Percentiles rank a stretch among this genome's conserved stretches.
Conservation (phyloP, 768 basidiomycete species). For the Flagelloscypha sp. region DNA sequence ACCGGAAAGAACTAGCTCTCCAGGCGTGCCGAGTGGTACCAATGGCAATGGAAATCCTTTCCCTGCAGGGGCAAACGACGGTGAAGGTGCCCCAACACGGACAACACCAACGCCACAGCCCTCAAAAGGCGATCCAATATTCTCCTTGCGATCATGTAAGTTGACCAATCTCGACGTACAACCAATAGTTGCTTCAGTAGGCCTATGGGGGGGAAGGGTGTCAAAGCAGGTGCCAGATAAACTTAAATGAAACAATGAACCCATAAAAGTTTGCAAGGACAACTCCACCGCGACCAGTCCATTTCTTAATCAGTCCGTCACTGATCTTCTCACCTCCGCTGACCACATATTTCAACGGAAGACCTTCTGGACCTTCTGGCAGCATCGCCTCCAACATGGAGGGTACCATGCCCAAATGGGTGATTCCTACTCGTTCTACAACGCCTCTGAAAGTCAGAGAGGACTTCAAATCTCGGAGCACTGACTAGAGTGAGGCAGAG, state of each 20-base stretch:
- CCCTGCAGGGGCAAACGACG: no score
- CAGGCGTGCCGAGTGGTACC: conserved; percentile 34
- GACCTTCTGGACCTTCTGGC: conserved; percentile 21
- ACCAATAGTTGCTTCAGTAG: conserved; percentile 46
- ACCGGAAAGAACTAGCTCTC: conserved; percentile 43
- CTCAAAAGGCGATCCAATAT: conserved; percentile 36
- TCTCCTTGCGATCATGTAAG: conserved; percentile 28
- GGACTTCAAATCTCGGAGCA: conserved; percentile 35
- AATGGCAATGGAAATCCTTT: no score
- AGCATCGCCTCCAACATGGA: conserved; percentile 45
- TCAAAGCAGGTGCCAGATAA: background rate
- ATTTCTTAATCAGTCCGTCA: conserved; percentile 38
- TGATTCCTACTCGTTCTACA: conserved; percentile 28
- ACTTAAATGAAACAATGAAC: conserved; percentile 10
- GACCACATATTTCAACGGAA: conserved; percentile 33
- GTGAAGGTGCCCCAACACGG: no score
- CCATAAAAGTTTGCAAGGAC: conserved; percentile 44
- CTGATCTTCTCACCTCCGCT: conserved; percentile 49
- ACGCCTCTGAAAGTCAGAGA: conserved; percentile 32
- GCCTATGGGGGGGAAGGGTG: conserved; percentile 16
- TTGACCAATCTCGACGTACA: conserved; percentile 40
- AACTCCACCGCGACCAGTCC: conserved; percentile 36
- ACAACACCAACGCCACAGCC: no score
- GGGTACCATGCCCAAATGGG: conserved; percentile 44
- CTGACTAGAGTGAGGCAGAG: conserved; percentile 38